Conservation (phyloP, 2,329 filamentous ascomycete genomes). For the Fusarium chaquense region DNA sequence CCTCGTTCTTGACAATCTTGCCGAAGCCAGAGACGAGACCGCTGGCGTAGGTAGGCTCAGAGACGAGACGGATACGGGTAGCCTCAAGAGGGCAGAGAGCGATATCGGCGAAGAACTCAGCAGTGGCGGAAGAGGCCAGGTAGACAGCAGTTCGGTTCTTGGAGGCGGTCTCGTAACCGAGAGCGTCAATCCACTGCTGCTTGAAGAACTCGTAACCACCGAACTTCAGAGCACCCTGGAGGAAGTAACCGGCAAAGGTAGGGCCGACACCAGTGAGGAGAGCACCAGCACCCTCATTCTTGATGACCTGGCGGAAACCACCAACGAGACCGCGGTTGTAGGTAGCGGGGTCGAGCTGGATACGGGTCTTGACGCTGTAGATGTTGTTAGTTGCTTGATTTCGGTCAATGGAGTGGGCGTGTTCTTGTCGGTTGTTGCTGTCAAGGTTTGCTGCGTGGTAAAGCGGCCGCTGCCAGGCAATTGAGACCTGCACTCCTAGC, state of each 20-base stretch:
- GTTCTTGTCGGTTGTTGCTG: slow-evolving; percentile 1
- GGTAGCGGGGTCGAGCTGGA: slow-evolving; percentile 89
- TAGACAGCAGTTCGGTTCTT: slow-evolving; percentile 87
- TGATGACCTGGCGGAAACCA: slow-evolving; percentile 86
- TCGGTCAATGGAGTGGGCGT: not conserved
- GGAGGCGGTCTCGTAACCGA: slow-evolving; percentile 81
- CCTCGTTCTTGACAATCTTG: slow-evolving; percentile 87
- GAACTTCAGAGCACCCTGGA: slow-evolving; percentile 94
- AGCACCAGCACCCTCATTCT: slow-evolving; percentile 86
- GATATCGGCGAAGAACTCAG: slow-evolving; percentile 80
- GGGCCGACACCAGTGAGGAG: slow-evolving; percentile 88
- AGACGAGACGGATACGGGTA: slow-evolving; percentile 93
- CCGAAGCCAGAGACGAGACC: slow-evolving; percentile 82
- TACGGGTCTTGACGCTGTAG: slow-evolving; percentile 90
- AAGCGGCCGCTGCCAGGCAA: slow-evolving; percentile 17
- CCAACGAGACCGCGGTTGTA: slow-evolving; percentile 91
- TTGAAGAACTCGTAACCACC: slow-evolving; percentile 98
- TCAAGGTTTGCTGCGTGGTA: slow-evolving; percentile 3
- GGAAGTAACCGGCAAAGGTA: slow-evolving; percentile 91
- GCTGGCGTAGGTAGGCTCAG: slow-evolving; percentile 85
- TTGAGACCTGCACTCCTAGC: slow-evolving; percentile 12
- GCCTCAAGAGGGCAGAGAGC: slow-evolving; percentile 93
- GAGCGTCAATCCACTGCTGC: slow-evolving; percentile 84
- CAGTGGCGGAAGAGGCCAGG: slow-evolving; percentile 74
- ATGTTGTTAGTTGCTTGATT: slow-evolving; percentile 34